A percentile compares a stretch with the other conserved stretches of the same genome.
Conservation (phyloP, 164 flowering plant species). For the Paratinospora sagittata region DNA sequence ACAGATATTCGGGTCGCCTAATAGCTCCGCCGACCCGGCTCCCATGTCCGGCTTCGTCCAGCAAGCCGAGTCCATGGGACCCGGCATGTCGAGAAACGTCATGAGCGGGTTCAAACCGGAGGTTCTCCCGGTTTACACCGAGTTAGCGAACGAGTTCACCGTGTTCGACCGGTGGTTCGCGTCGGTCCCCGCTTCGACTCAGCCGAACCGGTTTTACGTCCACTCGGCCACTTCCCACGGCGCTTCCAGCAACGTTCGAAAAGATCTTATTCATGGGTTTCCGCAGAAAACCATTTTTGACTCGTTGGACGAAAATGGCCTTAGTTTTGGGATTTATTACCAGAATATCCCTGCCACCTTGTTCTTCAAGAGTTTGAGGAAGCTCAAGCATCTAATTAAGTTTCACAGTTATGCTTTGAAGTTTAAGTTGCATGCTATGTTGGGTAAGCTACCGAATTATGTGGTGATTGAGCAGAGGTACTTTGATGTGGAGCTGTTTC, state of each 20-base stretch:
- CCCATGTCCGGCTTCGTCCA: constrained; percentile 89
- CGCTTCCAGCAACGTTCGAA: constrained; percentile 64
- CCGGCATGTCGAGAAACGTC: constrained; percentile 43
- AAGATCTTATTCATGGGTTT: constrained; percentile 72
- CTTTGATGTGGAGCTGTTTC: constrained; percentile 53
- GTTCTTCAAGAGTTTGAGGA: constrained; percentile 75
- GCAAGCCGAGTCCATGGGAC: constrained; percentile 53
- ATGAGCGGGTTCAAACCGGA: constrained; percentile 83
- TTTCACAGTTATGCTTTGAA: constrained; percentile 57
- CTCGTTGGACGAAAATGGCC: constrained; percentile 73
- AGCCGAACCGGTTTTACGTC: constrained; percentile 87
- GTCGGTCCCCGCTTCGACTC: constrained; percentile 83
- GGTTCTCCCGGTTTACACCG: constrained; percentile 56
- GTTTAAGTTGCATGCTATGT: constrained; percentile 58
- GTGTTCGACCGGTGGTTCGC: constrained; percentile 89
- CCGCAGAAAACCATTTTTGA: constrained; percentile 91
- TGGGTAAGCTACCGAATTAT: constrained; percentile 76
- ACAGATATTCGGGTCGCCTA: constrained; percentile 30
- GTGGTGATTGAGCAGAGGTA: constrained; percentile 87
- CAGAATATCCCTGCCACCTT: constrained; percentile 90
- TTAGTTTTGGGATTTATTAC: constrained; percentile 84
- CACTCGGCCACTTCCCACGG: constrained; percentile 98
- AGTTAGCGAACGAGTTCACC: constrained; percentile 66
- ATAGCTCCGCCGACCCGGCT: constrained; percentile 30
- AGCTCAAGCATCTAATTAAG: constrained; percentile 61